Evolutionary conservation across 2,329 filamentous ascomycete genomes (phyloP), one percentile per base, ranked within the genome.

Genomic region (Paraphaeosphaeria sporulosa): DNA sequence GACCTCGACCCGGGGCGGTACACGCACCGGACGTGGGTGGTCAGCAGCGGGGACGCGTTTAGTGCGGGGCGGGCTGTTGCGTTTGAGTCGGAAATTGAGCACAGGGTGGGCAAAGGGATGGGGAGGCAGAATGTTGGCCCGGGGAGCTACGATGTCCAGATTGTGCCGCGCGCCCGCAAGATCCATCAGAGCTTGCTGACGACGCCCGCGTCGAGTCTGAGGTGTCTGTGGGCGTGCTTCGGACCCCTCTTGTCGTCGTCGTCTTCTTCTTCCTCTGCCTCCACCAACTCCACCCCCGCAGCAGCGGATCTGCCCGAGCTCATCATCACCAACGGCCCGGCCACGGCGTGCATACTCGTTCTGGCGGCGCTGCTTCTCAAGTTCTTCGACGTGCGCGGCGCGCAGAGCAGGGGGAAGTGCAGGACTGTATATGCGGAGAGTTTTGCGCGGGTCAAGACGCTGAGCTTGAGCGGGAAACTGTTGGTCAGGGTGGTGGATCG

Each of bases 341-440:
- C 90, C 0, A 97, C 93, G 0, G 92, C 90, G 0, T 92, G 96
- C 62, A 89, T 96, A 38, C 83, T 97, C 50, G 77, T 90, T 4
- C 72, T 89, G 2, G 86, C 87, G 0, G 81, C 83, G 1, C 76
- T 86, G 2, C 50, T 88, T 15, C 70, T 91, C 53, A 82, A 85
- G n/a, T 83, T 87, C 69, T 80, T 84, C 60, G 71, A 83, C 59
- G 51, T 78, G 6, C 62, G 65, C 51, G 76, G 78, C 10, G 76
- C 70, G 34, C 64, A 77, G 40, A 71, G 71, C 8, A 75, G 81
- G 21, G 79, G 83, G 30, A 85, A 85, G 64, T 89, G 94, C 80
- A 87, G 88, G 63, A 89, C 91, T 10, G 82, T 98, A 15, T 99
- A 95, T 75, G 86, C 97, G 30, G 95, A 99, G 82, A 95, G 91